Evolutionary conservation across 1,284 basidiomycete species (phyloP), one percentile per base, ranked within the genome.

Genomic region (Rhodotorula sp.): DNA sequence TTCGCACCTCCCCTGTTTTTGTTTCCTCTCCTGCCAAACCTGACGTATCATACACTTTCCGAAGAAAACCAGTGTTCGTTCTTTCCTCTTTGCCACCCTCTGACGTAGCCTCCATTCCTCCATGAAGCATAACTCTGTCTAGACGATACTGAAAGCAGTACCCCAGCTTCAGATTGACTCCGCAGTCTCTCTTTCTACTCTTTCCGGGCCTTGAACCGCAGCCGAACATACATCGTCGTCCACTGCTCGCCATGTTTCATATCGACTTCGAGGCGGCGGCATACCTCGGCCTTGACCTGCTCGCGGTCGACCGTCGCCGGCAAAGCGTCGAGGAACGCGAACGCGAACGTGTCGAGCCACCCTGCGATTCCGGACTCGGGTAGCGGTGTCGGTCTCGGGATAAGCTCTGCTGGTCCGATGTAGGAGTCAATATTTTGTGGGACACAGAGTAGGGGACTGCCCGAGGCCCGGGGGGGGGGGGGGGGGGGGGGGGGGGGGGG

Each of bases 271-370:
- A 86, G 87, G 49, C 85, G 81, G 46, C 87, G 83, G 64, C 84
- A 84, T 2, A 89, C 88, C 77, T 91, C 87, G n/a, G 83, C 76
- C 78, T 91, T 86, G 58, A 91, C 84, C 53, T 80, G 80, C 29
- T 83, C 80, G 0, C 87, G 87, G 69, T 89, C 86, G 46, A 81
- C 80, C 18, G 87, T 85, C 10, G 78, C 69, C 62, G 89, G 80
- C 6, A 81, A 81, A 17, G 82, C 80, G 72, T 91, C 80, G 79
- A 89, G 81, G 83, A 66, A 87, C 82, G 77, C 82, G 22, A 87
- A 83, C 4, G 82, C 86, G 78, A 93, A 93, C 0, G 89, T 83
- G 37, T 84, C 80, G 37, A 92, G 82, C 91, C 91, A 93, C 54
- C 85, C 89, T 15, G 81, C 79, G 49, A 93, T 80, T 37, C 86